Base-by-base conservation (phyloP, 2,329 filamentous ascomycete genomes). In the Aspergillus felis region DNA sequence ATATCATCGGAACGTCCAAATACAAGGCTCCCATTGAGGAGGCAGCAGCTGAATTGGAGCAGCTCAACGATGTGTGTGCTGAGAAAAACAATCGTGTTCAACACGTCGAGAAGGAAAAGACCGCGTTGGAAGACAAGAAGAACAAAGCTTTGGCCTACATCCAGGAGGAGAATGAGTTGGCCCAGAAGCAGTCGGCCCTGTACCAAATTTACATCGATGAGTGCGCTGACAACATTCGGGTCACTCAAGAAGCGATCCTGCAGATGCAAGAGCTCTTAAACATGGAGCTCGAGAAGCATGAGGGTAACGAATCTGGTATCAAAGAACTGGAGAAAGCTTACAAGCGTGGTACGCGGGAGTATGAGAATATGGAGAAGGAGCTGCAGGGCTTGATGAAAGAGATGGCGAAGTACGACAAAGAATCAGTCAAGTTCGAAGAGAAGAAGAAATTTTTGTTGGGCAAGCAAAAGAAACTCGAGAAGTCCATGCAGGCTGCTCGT, bases 11-110 rank as follows among this genome's bases (percentile, higher is more conserved):
- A 61, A 99, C 94, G 0, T 97, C 94, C 5, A 97, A 96, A 73
- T 99, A 99, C 79, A 99, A 99, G 78, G 85, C 89, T 0, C 93
- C 94, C 0, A 99, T 99, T 61, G 94, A 99, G 66, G 94, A 99
- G 76, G 88, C 92, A 0, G 93, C 92, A 0, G 79, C 88, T 1
- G 91, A 97, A 74, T 91, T 96, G 0, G 94, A 99, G 75, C 87
- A 86, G 1, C 83, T 97, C 55, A 99, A 99, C 70, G 94, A 99
- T 67, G 85, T 96, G 2, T 99, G 94, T 70, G 82, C 91, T 67
- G 94, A 99, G 74, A 99, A 99, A 80, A 96, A 90, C 65, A 90
- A 87, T 38, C 90, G 95, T 61, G 94, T 99, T 1, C 92, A 97
- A 75, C 93, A 97, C 68, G 94, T 99, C 1, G 94, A 99, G 74